Conservation (phyloP, 106 monocot genomes). For the Dactylorhiza incarnata region DNA sequence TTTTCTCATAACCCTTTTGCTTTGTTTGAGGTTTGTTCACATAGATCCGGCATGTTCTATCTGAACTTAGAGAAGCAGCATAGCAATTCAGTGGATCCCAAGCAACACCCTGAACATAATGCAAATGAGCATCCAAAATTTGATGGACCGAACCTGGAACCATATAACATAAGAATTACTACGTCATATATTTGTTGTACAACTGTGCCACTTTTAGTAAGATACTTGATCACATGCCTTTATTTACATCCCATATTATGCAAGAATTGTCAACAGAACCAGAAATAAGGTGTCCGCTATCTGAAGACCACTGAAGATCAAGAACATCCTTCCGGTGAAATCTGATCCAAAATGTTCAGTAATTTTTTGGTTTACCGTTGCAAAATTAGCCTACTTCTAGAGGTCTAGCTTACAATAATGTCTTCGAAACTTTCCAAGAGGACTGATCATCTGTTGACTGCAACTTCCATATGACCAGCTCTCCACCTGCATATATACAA, state of each 20-base stretch:
- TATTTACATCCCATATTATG: slow-evolving; percentile 79
- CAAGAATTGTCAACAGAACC: slow-evolving; percentile 89
- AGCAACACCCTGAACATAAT: slow-evolving; percentile 96
- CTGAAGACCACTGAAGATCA: slow-evolving; percentile 81
- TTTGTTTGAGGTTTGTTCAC: slow-evolving; percentile 58
- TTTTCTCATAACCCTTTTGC: slow-evolving; percentile 51
- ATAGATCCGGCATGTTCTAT: slow-evolving; percentile 83
- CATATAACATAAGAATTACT: not conserved
- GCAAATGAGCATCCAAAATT: slow-evolving; percentile 82
- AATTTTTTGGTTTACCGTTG: not conserved
- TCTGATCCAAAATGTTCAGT: slow-evolving; percentile 22
- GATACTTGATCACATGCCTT: slow-evolving; percentile 35
- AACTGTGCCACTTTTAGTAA: not conserved
- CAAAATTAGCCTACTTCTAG: not conserved
- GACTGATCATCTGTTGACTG: slow-evolving; percentile 48
- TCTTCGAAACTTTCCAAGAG: slow-evolving; percentile 77
- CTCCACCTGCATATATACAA: slow-evolving; percentile 48
- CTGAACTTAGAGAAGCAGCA: slow-evolving; percentile 92
- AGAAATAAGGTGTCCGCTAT: slow-evolving; percentile 61
- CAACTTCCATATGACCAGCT: slow-evolving; percentile 75
- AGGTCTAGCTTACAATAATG: slow-evolving; percentile 53
- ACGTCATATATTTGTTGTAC: slow-evolving; percentile 2
- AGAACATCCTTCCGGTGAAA: slow-evolving; percentile 92
- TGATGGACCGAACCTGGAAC: slow-evolving; percentile 78
- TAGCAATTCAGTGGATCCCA: slow-evolving; percentile 92